Conservation (phyloP, 1,284 basidiomycete genomes). For the Athelia psychrophila region DNA sequence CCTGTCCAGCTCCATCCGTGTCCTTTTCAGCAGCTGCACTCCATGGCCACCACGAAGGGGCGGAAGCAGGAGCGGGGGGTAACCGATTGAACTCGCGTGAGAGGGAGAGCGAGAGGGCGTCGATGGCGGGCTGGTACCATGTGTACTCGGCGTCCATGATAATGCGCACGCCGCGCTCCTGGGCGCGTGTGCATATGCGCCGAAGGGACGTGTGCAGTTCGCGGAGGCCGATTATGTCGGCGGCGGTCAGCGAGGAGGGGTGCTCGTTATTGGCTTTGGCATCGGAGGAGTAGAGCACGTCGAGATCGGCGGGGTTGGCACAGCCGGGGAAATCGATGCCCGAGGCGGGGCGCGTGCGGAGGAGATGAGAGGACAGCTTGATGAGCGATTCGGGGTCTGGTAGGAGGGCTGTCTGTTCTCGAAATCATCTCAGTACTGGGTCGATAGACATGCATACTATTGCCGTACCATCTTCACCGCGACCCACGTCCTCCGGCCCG, state of each 20-base stretch:
- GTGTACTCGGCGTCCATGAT: slow-evolving; percentile 85
- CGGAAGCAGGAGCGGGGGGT: slow-evolving; percentile 11
- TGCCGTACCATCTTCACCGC: slow-evolving; percentile 73
- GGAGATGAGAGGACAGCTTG: slow-evolving; percentile 52
- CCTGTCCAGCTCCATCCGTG: slow-evolving; percentile 4
- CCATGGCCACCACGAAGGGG: neutral
- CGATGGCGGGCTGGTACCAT: slow-evolving; percentile 85
- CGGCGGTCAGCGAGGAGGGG: slow-evolving; percentile 33
- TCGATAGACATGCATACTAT: neutral
- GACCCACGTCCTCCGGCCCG: slow-evolving; percentile 71
- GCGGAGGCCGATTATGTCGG: slow-evolving; percentile 59
- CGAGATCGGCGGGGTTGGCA: slow-evolving; percentile 47
- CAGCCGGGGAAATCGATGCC: slow-evolving; percentile 55
- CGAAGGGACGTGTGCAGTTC: slow-evolving; percentile 60
- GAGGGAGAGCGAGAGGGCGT: slow-evolving; percentile 73
- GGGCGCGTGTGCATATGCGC: slow-evolving; percentile 58
- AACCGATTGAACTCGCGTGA: slow-evolving; percentile 75
- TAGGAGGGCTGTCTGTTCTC: slow-evolving; percentile 55
- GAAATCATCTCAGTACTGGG: neutral
- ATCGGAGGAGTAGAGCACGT: slow-evolving; percentile 35
- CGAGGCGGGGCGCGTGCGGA: slow-evolving; percentile 30
- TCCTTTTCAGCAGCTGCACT: neutral
- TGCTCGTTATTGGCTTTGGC: neutral
- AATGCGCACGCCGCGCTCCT: slow-evolving; percentile 58
- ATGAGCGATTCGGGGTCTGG: slow-evolving; percentile 53